These are phyloP conservation scores for Suhomyces choctaworum DNA, from an alignment of 1,139 yeast genomes.

Conservation along the genomic window DNA sequence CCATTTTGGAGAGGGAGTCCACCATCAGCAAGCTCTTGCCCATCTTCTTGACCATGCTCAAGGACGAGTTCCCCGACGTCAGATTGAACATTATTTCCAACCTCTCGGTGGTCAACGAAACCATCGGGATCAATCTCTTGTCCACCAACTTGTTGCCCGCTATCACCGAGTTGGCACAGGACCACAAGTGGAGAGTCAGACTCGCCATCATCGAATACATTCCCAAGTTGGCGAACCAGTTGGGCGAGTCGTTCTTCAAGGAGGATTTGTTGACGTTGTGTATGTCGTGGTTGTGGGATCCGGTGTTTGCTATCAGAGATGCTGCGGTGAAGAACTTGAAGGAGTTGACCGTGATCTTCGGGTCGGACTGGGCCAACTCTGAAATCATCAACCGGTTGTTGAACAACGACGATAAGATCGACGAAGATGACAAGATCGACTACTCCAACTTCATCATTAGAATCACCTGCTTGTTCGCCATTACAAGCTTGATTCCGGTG, in stretches of 20 bases:
- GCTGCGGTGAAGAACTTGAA: constrained; percentile 89
- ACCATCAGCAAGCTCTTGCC: constrained; percentile 86
- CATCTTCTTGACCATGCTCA: constrained; percentile 86
- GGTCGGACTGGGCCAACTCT: constrained; percentile 88
- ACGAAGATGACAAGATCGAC: constrained; percentile 47
- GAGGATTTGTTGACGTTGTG: constrained; percentile 87
- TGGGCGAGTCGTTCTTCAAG: constrained; percentile 91
- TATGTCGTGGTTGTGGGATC: constrained; percentile 98
- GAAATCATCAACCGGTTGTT: constrained; percentile 80
- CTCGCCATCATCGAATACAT: constrained; percentile 96
- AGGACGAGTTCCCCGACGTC: constrained; percentile 96
- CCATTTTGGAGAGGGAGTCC: constrained; percentile 79
- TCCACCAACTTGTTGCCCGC: constrained; percentile 92
- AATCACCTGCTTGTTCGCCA: constrained; percentile 85
- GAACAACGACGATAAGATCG: constrained; percentile 28
- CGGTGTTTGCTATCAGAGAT: constrained; percentile 92
- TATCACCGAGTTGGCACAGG: constrained; percentile 92
- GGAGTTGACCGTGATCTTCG: constrained; percentile 81
- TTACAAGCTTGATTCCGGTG: constrained; percentile 75
- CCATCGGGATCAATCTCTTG: constrained; percentile 85
- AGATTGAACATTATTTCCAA: constrained; percentile 91
- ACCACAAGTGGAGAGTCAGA: constrained; percentile 96
- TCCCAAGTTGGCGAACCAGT: constrained; percentile 92
- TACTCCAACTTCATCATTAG: constrained; percentile 80
- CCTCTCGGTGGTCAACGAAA: constrained; percentile 87